phyloP scores from a whole-genome alignment of 148 eudicot species.

The Chenopodium formosanum region DNA sequence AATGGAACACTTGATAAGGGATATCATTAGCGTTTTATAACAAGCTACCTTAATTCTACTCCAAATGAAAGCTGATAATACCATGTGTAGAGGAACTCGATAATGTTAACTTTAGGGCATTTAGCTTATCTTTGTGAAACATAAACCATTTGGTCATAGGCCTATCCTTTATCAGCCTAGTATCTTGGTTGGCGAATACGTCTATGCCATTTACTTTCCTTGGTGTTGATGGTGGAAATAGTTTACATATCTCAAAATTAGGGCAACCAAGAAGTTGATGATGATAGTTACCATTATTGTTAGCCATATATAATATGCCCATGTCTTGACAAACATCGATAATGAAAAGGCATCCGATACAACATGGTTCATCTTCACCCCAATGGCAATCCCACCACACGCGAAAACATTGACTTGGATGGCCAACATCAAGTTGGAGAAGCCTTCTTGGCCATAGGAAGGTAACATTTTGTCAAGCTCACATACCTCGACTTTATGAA shows the following conservation, averaged over 20 bases:
- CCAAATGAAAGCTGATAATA: slow-evolving; percentile 37
- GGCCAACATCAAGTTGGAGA: background rate
- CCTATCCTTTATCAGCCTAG: background rate
- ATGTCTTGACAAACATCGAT: slow-evolving; percentile 24
- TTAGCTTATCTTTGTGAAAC: slow-evolving; percentile 15
- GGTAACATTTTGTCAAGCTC: slow-evolving; percentile 16
- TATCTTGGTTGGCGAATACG: background rate
- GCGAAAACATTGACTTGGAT: slow-evolving; percentile 11
- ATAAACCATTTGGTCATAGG: slow-evolving; percentile 24
- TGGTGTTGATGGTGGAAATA: slow-evolving; percentile 28
- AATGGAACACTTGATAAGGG: slow-evolving; percentile 13
- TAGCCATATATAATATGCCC: slow-evolving; percentile 24
- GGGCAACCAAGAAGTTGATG: background rate
- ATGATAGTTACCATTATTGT: background rate
- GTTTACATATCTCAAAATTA: background rate
- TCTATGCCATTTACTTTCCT: background rate
- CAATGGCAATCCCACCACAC: slow-evolving; percentile 40
- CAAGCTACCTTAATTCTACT: slow-evolving; percentile 19
- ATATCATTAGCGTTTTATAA: background rate
- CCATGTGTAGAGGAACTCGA: background rate
- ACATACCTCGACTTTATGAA: background rate
- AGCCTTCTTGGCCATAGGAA: background rate
- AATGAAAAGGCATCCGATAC: slow-evolving; percentile 34
- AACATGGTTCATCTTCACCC: slow-evolving; percentile 27
- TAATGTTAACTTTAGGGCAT: slow-evolving; percentile 3